Conservation (phyloP, 1,284 basidiomycete genomes). For the Fomitopsis palustris region DNA sequence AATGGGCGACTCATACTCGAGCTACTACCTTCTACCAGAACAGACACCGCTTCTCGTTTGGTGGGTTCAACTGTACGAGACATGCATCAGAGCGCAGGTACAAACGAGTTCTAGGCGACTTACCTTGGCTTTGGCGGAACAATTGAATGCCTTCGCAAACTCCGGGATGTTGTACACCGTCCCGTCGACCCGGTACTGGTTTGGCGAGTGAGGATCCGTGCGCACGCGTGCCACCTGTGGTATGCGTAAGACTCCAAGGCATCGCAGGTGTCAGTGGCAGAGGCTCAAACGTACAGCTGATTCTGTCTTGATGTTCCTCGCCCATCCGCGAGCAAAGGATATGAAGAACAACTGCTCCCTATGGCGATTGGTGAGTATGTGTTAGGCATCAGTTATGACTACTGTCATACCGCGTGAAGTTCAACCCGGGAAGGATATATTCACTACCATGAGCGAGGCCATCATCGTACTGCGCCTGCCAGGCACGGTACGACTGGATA, state of each 20-base stretch:
- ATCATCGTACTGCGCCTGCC: slow-evolving; percentile 66
- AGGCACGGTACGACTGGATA: slow-evolving; percentile 85
- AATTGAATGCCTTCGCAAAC: slow-evolving; percentile 77
- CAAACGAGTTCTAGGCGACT: slow-evolving; percentile 9
- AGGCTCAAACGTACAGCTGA: slow-evolving; percentile 56
- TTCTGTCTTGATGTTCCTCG: slow-evolving; percentile 68
- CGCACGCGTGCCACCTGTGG: slow-evolving; percentile 72
- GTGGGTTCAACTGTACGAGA: slow-evolving; percentile 59
- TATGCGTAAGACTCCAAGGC: no score
- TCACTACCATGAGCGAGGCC: slow-evolving; percentile 58
- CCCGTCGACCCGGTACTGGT: slow-evolving; percentile 75
- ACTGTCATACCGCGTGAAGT: slow-evolving; percentile 59
- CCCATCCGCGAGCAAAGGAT: slow-evolving; percentile 79
- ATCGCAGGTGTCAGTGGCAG: not conserved
- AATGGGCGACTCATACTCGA: not conserved
- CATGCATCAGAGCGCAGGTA: not conserved
- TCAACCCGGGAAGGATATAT: slow-evolving; percentile 78
- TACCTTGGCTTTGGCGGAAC: slow-evolving; percentile 67
- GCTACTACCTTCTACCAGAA: slow-evolving; percentile 47
- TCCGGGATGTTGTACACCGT: slow-evolving; percentile 79
- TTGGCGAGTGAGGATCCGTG: slow-evolving; percentile 87
- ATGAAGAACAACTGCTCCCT: slow-evolving; percentile 93
- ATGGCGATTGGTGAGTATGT: not conserved
- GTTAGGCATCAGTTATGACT: not conserved
- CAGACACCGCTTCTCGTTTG: slow-evolving; percentile 59